Base-by-base conservation (phyloP, 495 filamentous ascomycete genomes). In the Opeltia flavorubescens region DNA sequence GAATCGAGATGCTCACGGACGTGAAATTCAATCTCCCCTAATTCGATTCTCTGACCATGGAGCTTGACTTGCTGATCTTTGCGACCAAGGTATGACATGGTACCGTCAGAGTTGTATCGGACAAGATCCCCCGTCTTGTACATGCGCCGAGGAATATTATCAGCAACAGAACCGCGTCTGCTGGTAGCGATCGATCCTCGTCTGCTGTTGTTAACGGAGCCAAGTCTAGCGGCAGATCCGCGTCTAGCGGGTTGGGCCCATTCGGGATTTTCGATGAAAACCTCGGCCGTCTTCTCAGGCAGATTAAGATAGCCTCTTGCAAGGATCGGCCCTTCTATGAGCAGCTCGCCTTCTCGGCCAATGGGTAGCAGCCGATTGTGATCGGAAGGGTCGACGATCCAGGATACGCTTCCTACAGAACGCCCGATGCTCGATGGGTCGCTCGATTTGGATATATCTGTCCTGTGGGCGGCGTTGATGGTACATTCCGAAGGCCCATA, bases 1-100 rank as follows among this genome's bases (percentile, higher is more conserved):
- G 56, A 44, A 8, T 63, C 62, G 3, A 68, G 56, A 24, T 58
- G 48, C 9, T 9, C 6, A 17, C 18, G 15, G 2, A 70, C 52
- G 39, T 78, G 72, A 46, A 76, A 69, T 57, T 84, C 80, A 42
- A 84, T 73, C 48, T 84, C 80, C 17, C 69, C 74, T 8, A 83
- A 59, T 46, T 84, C 80, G 47, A 84, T 72, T 4, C 80, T 66
- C 50, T 81, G 76, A 2, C 80, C 80, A 17, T 75, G 72, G 7
- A 84, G 61, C 56, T 84, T 84, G 24, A 81, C 72, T 50, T 81
- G 77, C 12, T 74, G 72, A 43, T 83, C 80, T 43, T 72, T 74
- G 12, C 80, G 70, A 5, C 76, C 75, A 18, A 83, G 62, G 46
- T 68, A 73, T 1, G 49, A 50, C 11, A 79, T 55, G 1, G 61